Conservation (phyloP, 345 rosid species). For the Trapa incisa region DNA sequence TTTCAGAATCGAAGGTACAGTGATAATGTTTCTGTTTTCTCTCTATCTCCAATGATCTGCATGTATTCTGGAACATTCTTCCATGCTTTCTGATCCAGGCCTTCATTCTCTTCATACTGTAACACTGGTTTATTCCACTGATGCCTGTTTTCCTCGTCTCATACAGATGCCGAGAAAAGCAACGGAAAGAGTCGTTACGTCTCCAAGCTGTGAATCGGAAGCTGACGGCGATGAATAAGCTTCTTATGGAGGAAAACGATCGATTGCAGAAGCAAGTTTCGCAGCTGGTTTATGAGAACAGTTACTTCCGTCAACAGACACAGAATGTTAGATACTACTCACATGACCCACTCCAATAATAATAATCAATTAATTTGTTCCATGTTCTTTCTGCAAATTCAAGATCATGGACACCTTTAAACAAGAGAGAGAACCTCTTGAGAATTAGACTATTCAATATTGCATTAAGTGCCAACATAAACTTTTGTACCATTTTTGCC, state of each 20-base stretch:
- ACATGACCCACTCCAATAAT: background rate
- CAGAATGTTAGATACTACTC: constrained; percentile 27
- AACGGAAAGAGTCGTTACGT: constrained; percentile 63
- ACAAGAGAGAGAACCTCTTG: background rate
- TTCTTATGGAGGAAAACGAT: constrained; percentile 75
- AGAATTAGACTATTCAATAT: background rate
- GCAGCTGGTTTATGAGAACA: constrained; percentile 63
- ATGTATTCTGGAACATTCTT: too few species aligned
- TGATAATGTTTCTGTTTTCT: background rate
- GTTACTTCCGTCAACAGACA: constrained; percentile 58
- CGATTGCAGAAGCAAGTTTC: constrained; percentile 79
- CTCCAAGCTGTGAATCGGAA: constrained; percentile 70
- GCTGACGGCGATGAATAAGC: constrained; percentile 73
- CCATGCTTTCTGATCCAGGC: too few species aligned
- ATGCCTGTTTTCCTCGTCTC: background rate
- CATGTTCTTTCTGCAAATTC: background rate
- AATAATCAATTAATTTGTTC: background rate
- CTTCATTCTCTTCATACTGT: too few species aligned
- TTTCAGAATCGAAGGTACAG: constrained; percentile 61
- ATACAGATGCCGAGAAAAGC: constrained; percentile 66
- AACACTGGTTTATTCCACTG: too few species aligned
- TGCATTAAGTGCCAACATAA: background rate
- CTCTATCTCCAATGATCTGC: background rate
- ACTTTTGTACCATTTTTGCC: background rate
- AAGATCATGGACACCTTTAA: background rate